A percentile compares a stretch with the other conserved stretches of the same genome.
Evolutionary conservation across 805 yeast genomes (phyloP).

Genomic region (Yamadazyma scolyti): DNA sequence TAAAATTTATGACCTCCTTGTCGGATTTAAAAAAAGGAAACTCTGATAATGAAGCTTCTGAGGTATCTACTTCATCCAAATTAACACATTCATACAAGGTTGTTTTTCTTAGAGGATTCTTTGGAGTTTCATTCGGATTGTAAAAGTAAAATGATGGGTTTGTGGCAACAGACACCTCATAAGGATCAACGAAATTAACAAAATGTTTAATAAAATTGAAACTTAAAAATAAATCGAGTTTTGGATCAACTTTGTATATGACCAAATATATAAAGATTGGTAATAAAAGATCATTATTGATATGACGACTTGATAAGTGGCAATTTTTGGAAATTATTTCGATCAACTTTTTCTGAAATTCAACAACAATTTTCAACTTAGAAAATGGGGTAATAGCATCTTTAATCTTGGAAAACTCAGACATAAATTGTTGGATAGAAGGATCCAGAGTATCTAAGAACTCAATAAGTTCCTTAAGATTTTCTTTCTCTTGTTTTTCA

Average conservation of each 20-base stretch:
- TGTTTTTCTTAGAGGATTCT: conserved; percentile 10
- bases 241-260: conserved; percentile 20
- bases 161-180: conserved; percentile 13
- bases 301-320: conserved; percentile 18
- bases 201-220: conserved; percentile 36
- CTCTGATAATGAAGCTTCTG: conserved; percentile 4
- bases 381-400: conserved; percentile 27
- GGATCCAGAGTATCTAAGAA: conserved; percentile 13
- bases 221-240: conserved; percentile 29
- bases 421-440: conserved; percentile 1
- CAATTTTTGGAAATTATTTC: conserved; percentile 13
- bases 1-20: conserved; percentile 23
- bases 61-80: conserved; percentile 11
- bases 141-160: conserved; percentile 15
- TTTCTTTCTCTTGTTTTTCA: conserved; percentile 16
- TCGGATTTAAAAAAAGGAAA: conserved; percentile 26
- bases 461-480: conserved; percentile 8
- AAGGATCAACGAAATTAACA: conserved; percentile 29
- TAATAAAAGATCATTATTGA: conserved; percentile 37
- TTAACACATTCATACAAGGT: conserved; percentile 30
- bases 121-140: conserved; percentile 13
- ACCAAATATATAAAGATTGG: conserved; percentile 37
- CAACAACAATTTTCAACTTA: conserved; percentile 26
- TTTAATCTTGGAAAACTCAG: conserved; percentile 15
- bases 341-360: conserved; percentile 27